These are phyloP conservation scores for Persicaria tinctoria DNA, from an alignment of 148 eudicot genomes.

Conservation along the genomic window DNA sequence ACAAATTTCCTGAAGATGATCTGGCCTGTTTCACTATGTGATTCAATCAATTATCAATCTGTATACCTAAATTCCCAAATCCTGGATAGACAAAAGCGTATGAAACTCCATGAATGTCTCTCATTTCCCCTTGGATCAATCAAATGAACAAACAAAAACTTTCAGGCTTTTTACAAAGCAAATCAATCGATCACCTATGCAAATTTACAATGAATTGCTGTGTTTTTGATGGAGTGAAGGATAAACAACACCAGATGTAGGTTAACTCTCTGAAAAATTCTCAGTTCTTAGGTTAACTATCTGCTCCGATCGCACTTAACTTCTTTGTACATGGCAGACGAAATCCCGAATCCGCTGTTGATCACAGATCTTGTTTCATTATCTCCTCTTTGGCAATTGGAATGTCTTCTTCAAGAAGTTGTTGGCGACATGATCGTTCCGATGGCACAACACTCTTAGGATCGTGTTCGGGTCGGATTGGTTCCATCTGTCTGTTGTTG, in stretches of 20 bases:
- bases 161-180: too few relatives aligned
- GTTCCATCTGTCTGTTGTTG: constrained; percentile 78
- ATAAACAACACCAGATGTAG: too few relatives aligned
- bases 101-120: not conserved
- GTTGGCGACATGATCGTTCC: constrained; percentile 65
- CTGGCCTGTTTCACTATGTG: too few relatives aligned
- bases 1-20: not conserved
- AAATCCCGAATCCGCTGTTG: not conserved
- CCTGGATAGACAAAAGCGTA: too few relatives aligned
- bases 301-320: not conserved
- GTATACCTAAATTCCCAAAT: too few relatives aligned
- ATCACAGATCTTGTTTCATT: not conserved
- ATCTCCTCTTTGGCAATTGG: constrained; percentile 75
- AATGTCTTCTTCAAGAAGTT: constrained; percentile 74
- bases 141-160: too few relatives aligned
- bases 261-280: not conserved
- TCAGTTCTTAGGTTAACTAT: not conserved
- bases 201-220: not conserved
- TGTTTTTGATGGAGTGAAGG: not conserved
- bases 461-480: constrained; percentile 82
- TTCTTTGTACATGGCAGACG: not conserved
- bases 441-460: constrained; percentile 71
- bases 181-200: not conserved
- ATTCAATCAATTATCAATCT: too few relatives aligned
- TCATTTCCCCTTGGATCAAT: not conserved